Evolutionary conservation across 139 green algal species (phyloP), one percentile per base, ranked within the genome.

Genomic region (Mychonastes homosphaera): DNA sequence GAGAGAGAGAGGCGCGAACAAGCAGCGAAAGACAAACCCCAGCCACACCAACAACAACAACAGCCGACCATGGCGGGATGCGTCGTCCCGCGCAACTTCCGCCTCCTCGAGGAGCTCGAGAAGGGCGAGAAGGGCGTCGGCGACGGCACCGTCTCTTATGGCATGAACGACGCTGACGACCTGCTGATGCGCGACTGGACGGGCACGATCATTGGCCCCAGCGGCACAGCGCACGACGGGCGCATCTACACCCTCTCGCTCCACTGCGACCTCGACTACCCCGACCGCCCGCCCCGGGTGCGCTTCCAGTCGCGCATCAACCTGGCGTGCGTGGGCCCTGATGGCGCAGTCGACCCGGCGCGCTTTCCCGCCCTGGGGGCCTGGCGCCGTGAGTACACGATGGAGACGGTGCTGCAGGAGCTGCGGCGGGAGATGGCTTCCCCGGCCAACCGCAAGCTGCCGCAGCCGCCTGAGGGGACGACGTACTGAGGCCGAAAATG

Each of bases 131-230:
- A 90, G 58, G 91, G 91, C 36, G 85, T 95, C 51, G 91, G 90
- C 6, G 91, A 98, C 72, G 91, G 92, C 28, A 91, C 83, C 0
- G 92, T 98, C 10, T 86, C 68, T 33, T 98, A 98, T 79, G 91
- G 91, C 27, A 88, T 98, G 84, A 87, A 92, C 29, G 86, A 95
- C 55, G 45, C 59, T 27, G 89, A 96, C 46, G 79, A 91, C 53
- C 73, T 94, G 49, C 58, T 88, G 6, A 96, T 98, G 89, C 71
- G 75, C 23, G 79, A 82, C 73, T 99, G 92, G 92, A 95, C 79
- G 7, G 91, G 92, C 19, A 97, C 92, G 8, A 97, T 99, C 56
- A 93, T 99, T 56, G 92, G 92, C 1, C 91, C 92, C 2, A 73
- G 72, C 50, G 89, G 86, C 66, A 80, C 74, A 7, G 77, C 85